Percentiles rank a stretch among this genome's conserved stretches.
These are phyloP conservation scores for Beauveria varroae DNA, from an alignment of 2,329 filamentous ascomycete genomes.

Conservation along the genomic window DNA sequence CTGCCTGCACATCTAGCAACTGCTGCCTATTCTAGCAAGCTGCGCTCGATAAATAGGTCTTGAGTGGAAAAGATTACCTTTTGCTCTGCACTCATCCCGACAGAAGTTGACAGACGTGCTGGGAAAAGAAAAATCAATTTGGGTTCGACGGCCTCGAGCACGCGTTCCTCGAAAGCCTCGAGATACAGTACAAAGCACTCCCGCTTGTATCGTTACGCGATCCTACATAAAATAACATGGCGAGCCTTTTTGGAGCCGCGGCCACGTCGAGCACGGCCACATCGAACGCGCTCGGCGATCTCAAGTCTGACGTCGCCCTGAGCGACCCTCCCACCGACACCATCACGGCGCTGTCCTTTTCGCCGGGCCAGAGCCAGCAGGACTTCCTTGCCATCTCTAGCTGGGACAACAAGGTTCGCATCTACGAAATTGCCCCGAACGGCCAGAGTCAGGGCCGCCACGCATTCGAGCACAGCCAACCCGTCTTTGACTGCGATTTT, in stretches of 20 bases:
- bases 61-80: not conserved
- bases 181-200: not conserved
- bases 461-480: slow-evolving; percentile 76
- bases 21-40: not conserved
- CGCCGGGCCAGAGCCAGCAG: slow-evolving; percentile 44
- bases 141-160: not conserved
- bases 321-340: slow-evolving; percentile 76
- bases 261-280: slow-evolving; percentile 35
- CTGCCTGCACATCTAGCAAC: not conserved
- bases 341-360: slow-evolving; percentile 82
- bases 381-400: slow-evolving; percentile 86
- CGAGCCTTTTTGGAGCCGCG: slow-evolving; percentile 52
- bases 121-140: not conserved
- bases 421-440: slow-evolving; percentile 79
- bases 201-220: not conserved
- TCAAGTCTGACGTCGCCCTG: slow-evolving; percentile 80
- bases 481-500: slow-evolving; percentile 80
- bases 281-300: slow-evolving; percentile 75
- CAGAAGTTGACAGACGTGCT: not conserved
- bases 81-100: not conserved
- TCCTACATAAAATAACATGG: slow-evolving; percentile 40
- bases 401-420: slow-evolving; percentile 97
- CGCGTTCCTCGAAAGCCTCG: not conserved
- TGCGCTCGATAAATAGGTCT: not conserved
- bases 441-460: slow-evolving; percentile 81